phyloP scores from a whole-genome alignment of 805 yeast species.

The Candida tammaniensis region DNA sequence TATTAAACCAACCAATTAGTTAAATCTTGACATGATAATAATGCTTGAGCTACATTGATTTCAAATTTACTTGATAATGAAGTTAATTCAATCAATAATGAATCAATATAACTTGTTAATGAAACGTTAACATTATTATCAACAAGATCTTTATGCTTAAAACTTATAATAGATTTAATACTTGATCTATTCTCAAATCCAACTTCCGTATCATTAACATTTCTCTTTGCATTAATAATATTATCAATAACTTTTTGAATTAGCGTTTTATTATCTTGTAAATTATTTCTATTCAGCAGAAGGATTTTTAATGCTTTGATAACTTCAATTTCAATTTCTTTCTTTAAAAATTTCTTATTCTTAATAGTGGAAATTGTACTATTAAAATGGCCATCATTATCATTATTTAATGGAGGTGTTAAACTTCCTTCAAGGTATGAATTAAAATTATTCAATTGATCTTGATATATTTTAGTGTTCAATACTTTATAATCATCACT shows the following conservation, averaged over 20 bases:
- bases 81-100: slow-evolving; percentile 6
- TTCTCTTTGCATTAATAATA: slow-evolving; percentile 1
- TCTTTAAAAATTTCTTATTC: slow-evolving; percentile 8
- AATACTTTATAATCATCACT: slow-evolving; percentile 15
- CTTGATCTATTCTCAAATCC: background rate
- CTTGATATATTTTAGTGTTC: slow-evolving; percentile 9
- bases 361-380: background rate
- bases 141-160: slow-evolving; percentile 1
- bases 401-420: slow-evolving; percentile 13
- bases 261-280: slow-evolving; percentile 1
- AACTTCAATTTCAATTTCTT: slow-evolving; percentile 11
- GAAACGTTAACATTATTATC: background rate
- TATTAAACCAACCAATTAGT: slow-evolving; percentile 14
- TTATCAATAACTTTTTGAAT: slow-evolving; percentile 2
- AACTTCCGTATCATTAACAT: slow-evolving; percentile 1
- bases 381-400: slow-evolving; percentile 3
- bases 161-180: background rate
- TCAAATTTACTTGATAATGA: slow-evolving; percentile 2
- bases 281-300: slow-evolving; percentile 3
- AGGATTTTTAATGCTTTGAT: slow-evolving; percentile 9
- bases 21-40: slow-evolving; percentile 12
- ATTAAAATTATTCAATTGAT: slow-evolving; percentile 4
- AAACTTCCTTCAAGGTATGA: slow-evolving; percentile 10
- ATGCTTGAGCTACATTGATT: slow-evolving; percentile 6
- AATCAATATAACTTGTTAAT: slow-evolving; percentile 8